A percentile compares a stretch with the other conserved stretches of the same genome.
phyloP scores from a whole-genome alignment of 1,139 yeast species.

The Taphrina pruni region DNA sequence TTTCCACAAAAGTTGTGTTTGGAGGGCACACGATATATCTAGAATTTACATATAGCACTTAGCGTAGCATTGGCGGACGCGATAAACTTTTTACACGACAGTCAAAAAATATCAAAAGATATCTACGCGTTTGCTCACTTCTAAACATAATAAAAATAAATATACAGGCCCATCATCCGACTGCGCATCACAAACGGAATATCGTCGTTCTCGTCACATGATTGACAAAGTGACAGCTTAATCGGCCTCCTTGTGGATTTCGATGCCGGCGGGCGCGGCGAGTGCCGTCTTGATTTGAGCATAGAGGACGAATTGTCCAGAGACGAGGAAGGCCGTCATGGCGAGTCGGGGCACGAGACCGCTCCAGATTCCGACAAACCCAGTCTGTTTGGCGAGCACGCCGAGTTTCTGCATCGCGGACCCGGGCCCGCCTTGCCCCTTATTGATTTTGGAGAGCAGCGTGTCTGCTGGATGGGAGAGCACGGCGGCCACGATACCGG shows the following conservation, averaged over 20 bases:
- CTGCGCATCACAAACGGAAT: no score
- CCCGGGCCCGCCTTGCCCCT: conserved; percentile 62
- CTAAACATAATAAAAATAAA: no score
- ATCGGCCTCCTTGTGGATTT: conserved; percentile 31
- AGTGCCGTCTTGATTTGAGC: conserved; percentile 90
- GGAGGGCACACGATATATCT: no score
- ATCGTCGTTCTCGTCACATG: not conserved
- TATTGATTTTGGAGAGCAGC: conserved; percentile 85
- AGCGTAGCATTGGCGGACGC: no score
- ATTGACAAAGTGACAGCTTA: not conserved
- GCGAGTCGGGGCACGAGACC: conserved; percentile 92
- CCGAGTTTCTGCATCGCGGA: conserved; percentile 66
- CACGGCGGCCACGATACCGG: conserved; percentile 87
- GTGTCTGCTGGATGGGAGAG: conserved; percentile 94
- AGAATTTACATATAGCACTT: no score
- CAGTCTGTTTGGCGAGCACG: conserved; percentile 73
- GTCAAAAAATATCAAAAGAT: no score
- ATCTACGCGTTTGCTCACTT: not conserved
- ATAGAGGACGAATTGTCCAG: conserved; percentile 93
- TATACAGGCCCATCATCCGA: not conserved
- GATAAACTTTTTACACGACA: no score
- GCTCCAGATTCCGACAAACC: conserved; percentile 90
- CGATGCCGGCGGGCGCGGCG: conserved; percentile 74
- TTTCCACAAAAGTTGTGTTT: no score
- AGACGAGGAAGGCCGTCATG: conserved; percentile 96